Evolutionary conservation across 2,329 filamentous ascomycete genomes (phyloP).

Genomic region (Pestalotiopsis sp.): DNA sequence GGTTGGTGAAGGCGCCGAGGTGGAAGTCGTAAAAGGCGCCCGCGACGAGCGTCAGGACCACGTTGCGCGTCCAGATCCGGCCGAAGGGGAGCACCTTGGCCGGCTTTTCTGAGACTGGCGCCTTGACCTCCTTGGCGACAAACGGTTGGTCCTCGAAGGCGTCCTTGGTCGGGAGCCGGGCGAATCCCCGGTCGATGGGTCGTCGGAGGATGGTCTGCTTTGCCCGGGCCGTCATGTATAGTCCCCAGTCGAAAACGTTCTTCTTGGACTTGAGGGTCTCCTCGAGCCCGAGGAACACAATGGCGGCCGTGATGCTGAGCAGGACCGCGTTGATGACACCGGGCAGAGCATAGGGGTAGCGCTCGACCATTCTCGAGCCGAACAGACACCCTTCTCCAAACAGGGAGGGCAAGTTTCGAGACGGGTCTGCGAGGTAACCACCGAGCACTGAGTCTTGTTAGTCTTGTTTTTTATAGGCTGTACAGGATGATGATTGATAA

Average conservation of each 20-base stretch:
- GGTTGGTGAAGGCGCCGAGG: slow-evolving; percentile 67
- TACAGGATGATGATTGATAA: not conserved
- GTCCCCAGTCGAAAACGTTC: slow-evolving; percentile 47
- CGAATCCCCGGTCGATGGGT: slow-evolving; percentile 32
- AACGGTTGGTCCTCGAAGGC: not conserved
- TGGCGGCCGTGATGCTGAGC: slow-evolving; percentile 54
- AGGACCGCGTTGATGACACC: slow-evolving; percentile 68
- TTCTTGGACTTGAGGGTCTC: slow-evolving; percentile 57
- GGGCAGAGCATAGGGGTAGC: slow-evolving; percentile 71
- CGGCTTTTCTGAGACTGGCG: slow-evolving; percentile 7
- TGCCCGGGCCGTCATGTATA: slow-evolving; percentile 37
- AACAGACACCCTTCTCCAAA: slow-evolving; percentile 64
- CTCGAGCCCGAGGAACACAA: slow-evolving; percentile 67
- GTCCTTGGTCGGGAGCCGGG: slow-evolving; percentile 28
- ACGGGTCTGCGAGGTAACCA: slow-evolving; percentile 69
- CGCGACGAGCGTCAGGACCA: slow-evolving; percentile 57
- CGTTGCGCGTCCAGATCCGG: slow-evolving; percentile 50
- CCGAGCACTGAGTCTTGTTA: slow-evolving; percentile 51
- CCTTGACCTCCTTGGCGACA: slow-evolving; percentile 15
- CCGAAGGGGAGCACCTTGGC: slow-evolving; percentile 35
- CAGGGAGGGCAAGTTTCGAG: slow-evolving; percentile 59
- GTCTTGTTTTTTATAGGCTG: not conserved
- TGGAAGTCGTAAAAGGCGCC: slow-evolving; percentile 74
- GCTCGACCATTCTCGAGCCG: slow-evolving; percentile 65
- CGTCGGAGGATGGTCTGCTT: slow-evolving; percentile 31